Percentiles rank a stretch among this genome's conserved stretches.
Conservation (phyloP, 805 yeast species). For the Ogataea degrootiae region DNA sequence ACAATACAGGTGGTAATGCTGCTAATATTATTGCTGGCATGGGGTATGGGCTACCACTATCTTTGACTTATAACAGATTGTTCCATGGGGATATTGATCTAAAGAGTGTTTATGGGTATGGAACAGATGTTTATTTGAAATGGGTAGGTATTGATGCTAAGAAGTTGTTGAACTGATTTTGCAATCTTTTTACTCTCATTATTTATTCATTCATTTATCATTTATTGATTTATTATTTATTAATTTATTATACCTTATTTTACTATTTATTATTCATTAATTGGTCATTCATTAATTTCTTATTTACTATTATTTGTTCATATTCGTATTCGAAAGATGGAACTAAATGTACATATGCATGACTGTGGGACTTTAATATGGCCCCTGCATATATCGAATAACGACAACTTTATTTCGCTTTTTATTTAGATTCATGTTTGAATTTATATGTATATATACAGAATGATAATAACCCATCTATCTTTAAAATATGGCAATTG, state of each 20-base stretch:
- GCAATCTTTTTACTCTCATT: background rate
- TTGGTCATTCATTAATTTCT: background rate
- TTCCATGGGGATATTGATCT: constrained; percentile 67
- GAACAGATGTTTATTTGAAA: constrained; percentile 69
- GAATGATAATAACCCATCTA: too few species aligned
- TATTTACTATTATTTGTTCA: background rate
- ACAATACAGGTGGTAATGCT: constrained; percentile 54
- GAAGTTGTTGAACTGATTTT: constrained; percentile 8
- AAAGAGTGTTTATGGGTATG: constrained; percentile 71
- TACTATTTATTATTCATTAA: background rate
- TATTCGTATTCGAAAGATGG: too few species aligned
- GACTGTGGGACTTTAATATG: too few species aligned
- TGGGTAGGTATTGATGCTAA: constrained; percentile 32
- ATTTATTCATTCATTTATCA: background rate
- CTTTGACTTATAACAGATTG: constrained; percentile 67
- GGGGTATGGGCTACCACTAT: constrained; percentile 92
- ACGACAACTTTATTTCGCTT: too few species aligned
- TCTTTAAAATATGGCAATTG: background rate
- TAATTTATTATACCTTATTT: background rate
- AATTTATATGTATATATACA: too few species aligned
- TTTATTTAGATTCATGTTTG: too few species aligned
- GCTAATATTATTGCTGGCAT: constrained; percentile 76
- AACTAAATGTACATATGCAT: too few species aligned
- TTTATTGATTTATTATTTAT: background rate
- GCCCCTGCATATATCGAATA: too few species aligned